A percentile compares a stretch with the other conserved stretches of the same genome.
Evolutionary conservation across 768 basidiomycete genomes (phyloP).

Genomic region (Trametes sanguinea): DNA sequence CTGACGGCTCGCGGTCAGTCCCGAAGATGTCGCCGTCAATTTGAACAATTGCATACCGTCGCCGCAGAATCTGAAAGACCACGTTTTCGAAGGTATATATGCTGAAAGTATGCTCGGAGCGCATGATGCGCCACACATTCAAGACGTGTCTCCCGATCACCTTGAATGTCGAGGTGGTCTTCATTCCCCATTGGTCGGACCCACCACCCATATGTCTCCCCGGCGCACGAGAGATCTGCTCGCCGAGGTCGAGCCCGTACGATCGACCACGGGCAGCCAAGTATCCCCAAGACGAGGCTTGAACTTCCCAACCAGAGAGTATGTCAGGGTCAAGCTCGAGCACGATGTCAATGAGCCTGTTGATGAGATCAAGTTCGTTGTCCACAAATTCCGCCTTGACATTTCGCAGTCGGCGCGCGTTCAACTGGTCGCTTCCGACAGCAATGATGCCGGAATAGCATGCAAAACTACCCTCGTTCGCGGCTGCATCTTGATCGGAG

Average conservation of each 20-base stretch:
- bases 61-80: conserved; percentile 74
- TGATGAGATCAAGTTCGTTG: conserved; percentile 80
- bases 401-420: conserved; percentile 45
- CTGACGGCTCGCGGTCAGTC: conserved; percentile 39
- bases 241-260: conserved; percentile 72
- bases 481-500: conserved; percentile 38
- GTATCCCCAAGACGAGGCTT: conserved; percentile 89
- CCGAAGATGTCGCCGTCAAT: neutral
- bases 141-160: conserved; percentile 88
- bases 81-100: conserved; percentile 91
- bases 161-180: conserved; percentile 79
- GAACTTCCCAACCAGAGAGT: conserved; percentile 90
- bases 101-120: conserved; percentile 74
- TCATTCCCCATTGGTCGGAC: conserved; percentile 69
- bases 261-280: conserved; percentile 62
- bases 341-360: conserved; percentile 72
- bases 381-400: conserved; percentile 54
- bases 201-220: conserved; percentile 38
- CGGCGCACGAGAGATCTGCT: conserved; percentile 77
- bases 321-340: conserved; percentile 87
- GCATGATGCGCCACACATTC: conserved; percentile 92
- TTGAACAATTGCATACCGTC: conserved; percentile 51
- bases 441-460: conserved; percentile 55
- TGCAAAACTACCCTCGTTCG: conserved; percentile 38
- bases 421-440: conserved; percentile 43